A percentile compares a stretch with the other conserved stretches of the same genome.
These are phyloP conservation scores for Fomitopsis pulvina DNA, from an alignment of 768 basidiomycete species.

Conservation along the genomic window DNA sequence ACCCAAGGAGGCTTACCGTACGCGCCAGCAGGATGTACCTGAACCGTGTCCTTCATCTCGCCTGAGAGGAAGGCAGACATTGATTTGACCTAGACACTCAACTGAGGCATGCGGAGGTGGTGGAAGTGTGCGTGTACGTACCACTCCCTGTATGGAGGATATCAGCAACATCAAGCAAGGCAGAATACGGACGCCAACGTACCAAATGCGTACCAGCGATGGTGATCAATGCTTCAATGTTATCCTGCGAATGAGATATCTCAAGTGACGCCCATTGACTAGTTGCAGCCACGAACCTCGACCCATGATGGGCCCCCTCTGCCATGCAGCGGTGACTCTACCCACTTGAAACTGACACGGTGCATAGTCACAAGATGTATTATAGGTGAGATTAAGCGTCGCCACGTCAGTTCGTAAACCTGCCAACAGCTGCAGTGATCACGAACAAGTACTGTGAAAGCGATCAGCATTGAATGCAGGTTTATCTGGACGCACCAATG, in stretches of 20 bases:
- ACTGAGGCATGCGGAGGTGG: not conserved
- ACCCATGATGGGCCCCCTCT: conserved; percentile 86
- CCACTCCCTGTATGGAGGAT: conserved; percentile 53
- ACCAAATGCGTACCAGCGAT: conserved; percentile 87
- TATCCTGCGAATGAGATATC: conserved; percentile 38
- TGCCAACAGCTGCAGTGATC: not conserved
- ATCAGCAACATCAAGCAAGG: not conserved
- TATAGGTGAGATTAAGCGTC: too few relatives aligned
- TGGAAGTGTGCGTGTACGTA: conserved; percentile 29
- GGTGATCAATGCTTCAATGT: conserved; percentile 80
- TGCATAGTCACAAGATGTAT: too few relatives aligned
- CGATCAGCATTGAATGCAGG: not conserved
- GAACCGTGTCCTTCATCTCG: conserved; percentile 92
- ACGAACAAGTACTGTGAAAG: conserved; percentile 75
- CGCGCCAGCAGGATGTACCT: conserved; percentile 74
- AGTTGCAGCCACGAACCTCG: conserved; percentile 50
- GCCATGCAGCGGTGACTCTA: conserved; percentile 79
- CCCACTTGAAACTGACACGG: conserved; percentile 86
- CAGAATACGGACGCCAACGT: conserved; percentile 17
- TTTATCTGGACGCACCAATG: not conserved
- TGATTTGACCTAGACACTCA: conserved; percentile 65
- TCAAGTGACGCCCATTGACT: too few relatives aligned
- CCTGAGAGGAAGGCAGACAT: conserved; percentile 94
- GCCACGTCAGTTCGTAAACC: too few relatives aligned
- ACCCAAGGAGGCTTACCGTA: conserved; percentile 41